Evolutionary conservation across 208 protist genomes (phyloP), one percentile per base, ranked within the genome.

Genomic region (Leishmania gerbilli): DNA sequence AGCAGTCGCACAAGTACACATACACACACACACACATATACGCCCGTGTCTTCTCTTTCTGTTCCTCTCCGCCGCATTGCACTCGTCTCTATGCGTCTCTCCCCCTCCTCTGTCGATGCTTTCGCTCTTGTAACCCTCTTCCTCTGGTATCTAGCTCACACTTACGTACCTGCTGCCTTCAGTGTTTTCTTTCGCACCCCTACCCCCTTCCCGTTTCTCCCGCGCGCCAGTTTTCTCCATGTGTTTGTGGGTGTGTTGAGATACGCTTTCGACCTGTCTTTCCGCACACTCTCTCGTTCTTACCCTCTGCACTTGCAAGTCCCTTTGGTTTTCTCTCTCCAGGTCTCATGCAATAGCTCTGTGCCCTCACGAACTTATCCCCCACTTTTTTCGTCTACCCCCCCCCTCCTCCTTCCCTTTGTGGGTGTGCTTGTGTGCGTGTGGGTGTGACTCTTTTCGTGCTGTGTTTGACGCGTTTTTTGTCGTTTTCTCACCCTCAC

Each of bases 271-370:
- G 8, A 15, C 31, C 37, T 40, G 31, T 40, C 40, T 31, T 21
- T 31, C 8, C 2, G 11, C 68, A 34, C 34, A 17, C 68, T 49
- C 37, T 45, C 7, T 49, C 60, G 11, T 67, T 17, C 8, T 34
- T 67, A 21, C 51, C 51, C 62, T 68, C 27, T 40, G 62, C 62
- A 40, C 68, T 49, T 47, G 8, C 17, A 42, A 72, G 21, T 72
- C 42, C 45, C 45, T 72, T 47, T 71, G 69, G 21, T 21, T 82
- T 8, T 76, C 24, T 58, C 37, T 78, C 37, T 76, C 31, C 60
- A 24, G 40, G 45, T 58, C 11, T 55, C 74, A 31, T 76, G 42
- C 60, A n/a, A 45, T 75, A 56, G 69, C 45, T 74, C 77, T 65
- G 4, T 19, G 31, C 62, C 62, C 62, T 68, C 62, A 68, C 62